Evolutionary conservation across 331 rosid species (phyloP), one percentile per base, ranked within the genome.

Genomic region (Cydonia oblonga): DNA sequence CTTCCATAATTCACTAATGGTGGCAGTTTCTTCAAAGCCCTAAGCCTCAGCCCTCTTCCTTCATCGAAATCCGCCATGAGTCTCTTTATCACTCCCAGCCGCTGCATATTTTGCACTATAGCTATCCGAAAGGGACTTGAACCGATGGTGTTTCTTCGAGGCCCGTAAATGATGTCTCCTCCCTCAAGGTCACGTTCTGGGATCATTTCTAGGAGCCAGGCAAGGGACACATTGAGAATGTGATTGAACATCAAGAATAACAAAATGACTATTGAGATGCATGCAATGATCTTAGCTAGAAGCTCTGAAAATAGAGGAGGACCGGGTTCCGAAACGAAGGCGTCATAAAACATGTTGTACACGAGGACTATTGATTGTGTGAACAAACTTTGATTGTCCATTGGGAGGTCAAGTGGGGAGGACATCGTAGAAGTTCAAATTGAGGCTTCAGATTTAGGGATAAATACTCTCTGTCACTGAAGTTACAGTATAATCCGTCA

Each of bases 1-100:
- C 49, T 73, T 65, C 77, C 88, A 70, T 80, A 87, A 9, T 52
- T 64, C 9, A 86, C 83, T 72, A 81, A 26, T 0, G 87, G 84
- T 1, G 93, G 93, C 70, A 91, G n/a, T 71, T 77, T 87, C 76
- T 75, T 76, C 19, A 22, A 52, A 4, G 60, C 88, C 61, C 88
- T 69, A 23, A 86, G 76, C 69, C 53, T 76, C 9, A 75, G 74
- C 16, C 86, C 87, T 79, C 89, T 58, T 2, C 64, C 64, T 59
- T 72, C 82, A 13, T 83, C 78, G 8, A 64, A 52, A 26, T 51
- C 82, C 25, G 35, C 30, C 67, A 67, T 78, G 19, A 69, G 26
- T 20, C 82, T 44, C 65, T 64, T 80, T 12, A 75, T 20, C 68
- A 78, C 64, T 8, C 73, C 28, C 58, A 84, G 23, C n/a, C 51